Evolutionary conservation across 2,329 filamentous ascomycete species (phyloP).

Genomic region (Domatiomyces catenatus): DNA sequence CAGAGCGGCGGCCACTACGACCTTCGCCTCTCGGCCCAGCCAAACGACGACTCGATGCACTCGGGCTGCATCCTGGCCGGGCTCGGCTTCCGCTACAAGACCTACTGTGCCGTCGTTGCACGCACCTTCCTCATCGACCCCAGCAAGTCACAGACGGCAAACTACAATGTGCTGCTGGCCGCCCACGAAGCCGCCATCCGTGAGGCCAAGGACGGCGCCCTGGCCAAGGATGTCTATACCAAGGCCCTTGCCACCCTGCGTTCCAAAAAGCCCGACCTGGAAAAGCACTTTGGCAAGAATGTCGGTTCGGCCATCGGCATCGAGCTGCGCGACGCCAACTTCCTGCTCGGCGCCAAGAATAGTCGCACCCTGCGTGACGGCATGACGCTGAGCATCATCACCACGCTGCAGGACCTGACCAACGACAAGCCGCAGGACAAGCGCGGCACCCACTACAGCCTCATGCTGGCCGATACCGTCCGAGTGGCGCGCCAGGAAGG

Average conservation of each 20-base stretch:
- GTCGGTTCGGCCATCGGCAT: slow-evolving; percentile 86
- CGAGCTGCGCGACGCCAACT: slow-evolving; percentile 69
- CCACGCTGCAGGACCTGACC: slow-evolving; percentile 76
- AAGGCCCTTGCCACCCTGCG: slow-evolving; percentile 71
- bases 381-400: slow-evolving; percentile 87
- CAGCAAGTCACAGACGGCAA: slow-evolving; percentile 85
- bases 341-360: slow-evolving; percentile 80
- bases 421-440: slow-evolving; percentile 81
- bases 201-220: slow-evolving; percentile 71
- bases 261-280: slow-evolving; percentile 83
- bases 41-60: slow-evolving; percentile 59
- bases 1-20: slow-evolving; percentile 96
- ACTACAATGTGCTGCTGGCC: slow-evolving; percentile 74
- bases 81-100: slow-evolving; percentile 86
- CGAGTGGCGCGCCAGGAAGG: slow-evolving; percentile 53
- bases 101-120: slow-evolving; percentile 82
- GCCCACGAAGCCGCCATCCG: slow-evolving; percentile 85
- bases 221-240: slow-evolving; percentile 77
- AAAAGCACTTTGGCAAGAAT: slow-evolving; percentile 87
- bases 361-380: slow-evolving; percentile 72
- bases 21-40: slow-evolving; percentile 60
- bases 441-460: slow-evolving; percentile 73
- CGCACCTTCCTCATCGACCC: slow-evolving; percentile 94
- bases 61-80: slow-evolving; percentile 87
- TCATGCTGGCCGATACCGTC: slow-evolving; percentile 84